These are phyloP conservation scores for Zygosaccharomyces sapae DNA, from an alignment of 1,139 yeast species.

Conservation along the genomic window DNA sequence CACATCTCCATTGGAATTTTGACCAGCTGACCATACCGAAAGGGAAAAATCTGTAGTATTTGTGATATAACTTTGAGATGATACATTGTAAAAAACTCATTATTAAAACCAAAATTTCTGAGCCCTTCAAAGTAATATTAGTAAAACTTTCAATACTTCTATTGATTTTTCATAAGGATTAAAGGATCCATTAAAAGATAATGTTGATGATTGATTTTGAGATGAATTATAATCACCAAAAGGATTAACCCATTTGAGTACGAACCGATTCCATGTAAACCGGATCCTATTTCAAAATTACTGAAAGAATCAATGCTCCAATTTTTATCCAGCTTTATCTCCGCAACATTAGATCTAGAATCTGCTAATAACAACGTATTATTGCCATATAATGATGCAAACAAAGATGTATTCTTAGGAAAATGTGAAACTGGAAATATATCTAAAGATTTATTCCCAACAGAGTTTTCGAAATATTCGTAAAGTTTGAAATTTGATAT, in stretches of 20 bases:
- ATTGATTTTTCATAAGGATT: constrained; percentile 21
- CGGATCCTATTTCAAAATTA: constrained; percentile 17
- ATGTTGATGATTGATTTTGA: constrained; percentile 13
- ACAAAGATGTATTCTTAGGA: constrained; percentile 33
- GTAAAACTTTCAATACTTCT: constrained; percentile 13
- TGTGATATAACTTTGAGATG: constrained; percentile 19
- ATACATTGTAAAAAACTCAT: constrained; percentile 26
- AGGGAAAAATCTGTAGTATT: constrained; percentile 28
- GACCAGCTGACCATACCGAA: constrained; percentile 32
- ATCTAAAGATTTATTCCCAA: constrained; percentile 70
- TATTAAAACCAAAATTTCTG: constrained; percentile 23
- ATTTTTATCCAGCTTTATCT: constrained; percentile 18
- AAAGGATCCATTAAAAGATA: constrained; percentile 35
- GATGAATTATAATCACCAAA: constrained; percentile 23
- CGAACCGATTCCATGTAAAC: constrained; percentile 17
- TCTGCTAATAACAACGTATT: constrained; percentile 26
- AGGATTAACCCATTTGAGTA: constrained; percentile 26
- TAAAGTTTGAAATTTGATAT: constrained; percentile 67
- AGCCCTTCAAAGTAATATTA: constrained; percentile 30
- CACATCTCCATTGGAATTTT: constrained; percentile 28
- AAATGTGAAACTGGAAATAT: constrained; percentile 49
- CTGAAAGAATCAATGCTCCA: constrained; percentile 14
- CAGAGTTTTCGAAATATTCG: constrained; percentile 39
- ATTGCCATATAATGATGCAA: constrained; percentile 27
- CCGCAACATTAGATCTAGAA: constrained; percentile 27